Percentiles rank a stretch among this genome's conserved stretches.
phyloP scores from a whole-genome alignment of 306 rosid genomes.

The Cajanus cajan region DNA sequence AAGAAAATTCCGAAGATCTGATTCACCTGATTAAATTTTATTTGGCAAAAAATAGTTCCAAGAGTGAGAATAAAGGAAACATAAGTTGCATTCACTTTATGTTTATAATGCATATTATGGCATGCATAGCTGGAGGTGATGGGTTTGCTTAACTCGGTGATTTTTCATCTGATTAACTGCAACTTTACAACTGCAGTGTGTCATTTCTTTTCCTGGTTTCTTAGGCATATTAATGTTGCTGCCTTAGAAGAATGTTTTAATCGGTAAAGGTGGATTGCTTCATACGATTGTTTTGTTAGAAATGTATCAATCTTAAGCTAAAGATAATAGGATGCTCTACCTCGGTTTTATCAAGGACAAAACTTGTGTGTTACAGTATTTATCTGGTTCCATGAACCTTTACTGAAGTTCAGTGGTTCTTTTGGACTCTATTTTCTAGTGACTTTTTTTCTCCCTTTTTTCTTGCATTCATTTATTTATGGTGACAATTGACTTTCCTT shows the following conservation, averaged over 20 bases:
- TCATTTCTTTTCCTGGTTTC: background rate
- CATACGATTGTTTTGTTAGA: slow-evolving; percentile 8
- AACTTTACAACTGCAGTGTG: background rate
- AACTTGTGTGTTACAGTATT: background rate
- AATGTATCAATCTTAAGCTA: slow-evolving; percentile 4
- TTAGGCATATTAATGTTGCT: background rate
- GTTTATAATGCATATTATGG: background rate
- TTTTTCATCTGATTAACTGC: background rate
- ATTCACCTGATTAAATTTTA: background rate
- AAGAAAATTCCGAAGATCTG: background rate
- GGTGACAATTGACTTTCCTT: slow-evolving; percentile 18
- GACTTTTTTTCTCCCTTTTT: background rate
- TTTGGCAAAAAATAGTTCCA: background rate
- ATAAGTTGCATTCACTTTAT: background rate
- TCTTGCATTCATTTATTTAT: background rate
- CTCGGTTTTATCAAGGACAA: background rate
- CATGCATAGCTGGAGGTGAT: background rate
- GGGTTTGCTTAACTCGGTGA: background rate
- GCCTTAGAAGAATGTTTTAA: slow-evolving; percentile 5
- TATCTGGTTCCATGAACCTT: slow-evolving; percentile 1
- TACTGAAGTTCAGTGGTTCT: background rate
- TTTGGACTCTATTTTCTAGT: background rate
- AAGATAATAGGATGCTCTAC: slow-evolving; percentile 4
- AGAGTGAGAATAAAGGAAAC: background rate
- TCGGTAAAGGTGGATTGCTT: background rate